Base-by-base conservation (phyloP, 768 basidiomycete species). In the Butyriboletus loyo region DNA sequence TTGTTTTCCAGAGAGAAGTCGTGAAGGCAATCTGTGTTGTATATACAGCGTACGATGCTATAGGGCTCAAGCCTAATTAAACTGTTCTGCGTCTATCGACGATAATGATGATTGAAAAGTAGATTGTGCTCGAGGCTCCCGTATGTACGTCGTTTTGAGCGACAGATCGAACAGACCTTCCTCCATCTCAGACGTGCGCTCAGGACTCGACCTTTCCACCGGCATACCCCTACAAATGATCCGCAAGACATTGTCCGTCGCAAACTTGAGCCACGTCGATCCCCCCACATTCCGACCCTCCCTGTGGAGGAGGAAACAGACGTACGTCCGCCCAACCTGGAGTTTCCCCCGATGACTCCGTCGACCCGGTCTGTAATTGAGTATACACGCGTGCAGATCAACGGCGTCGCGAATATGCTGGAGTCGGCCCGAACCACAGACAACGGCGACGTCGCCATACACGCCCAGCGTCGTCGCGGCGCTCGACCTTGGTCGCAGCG, bases 231-330 rank as follows among this genome's bases (percentile, higher is more conserved):
- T 52, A 13, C 57, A 65, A n/a, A 22, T 3, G 13, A 65, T 52
- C 17, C 42, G 52, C 34, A 66, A 44, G n/a, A 61, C 27, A 40
- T 65, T 66, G 28, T 65, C 62, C 14, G 64, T 59, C 31, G 56
- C 40, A 39, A 65, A 50, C 53, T 65, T 65, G 40, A 64, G 53
- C 65, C 65, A 66, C 19, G 54, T 52, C 19, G 50, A 17, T 38
- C 47, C 54, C 14, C 47, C 55, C 22, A 22, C 35, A 19, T 28
- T 37, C 9, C 17, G 41, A 11, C 24, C 13, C 21, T 56, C 19
- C 55, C 49, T 50, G 15, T 61, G 51, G 1, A 66, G 52, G 9
- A 65, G 59, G 39, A 65, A 64, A 41, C 64, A 64, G 25, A 64
- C 30, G 22, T 64, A 66, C 11, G 52, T 49, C 48, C 27, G 44